These are phyloP conservation scores for Thermothelomyces thermophilus DNA, from an alignment of 2,329 filamentous ascomycete species.

Conservation along the genomic window DNA sequence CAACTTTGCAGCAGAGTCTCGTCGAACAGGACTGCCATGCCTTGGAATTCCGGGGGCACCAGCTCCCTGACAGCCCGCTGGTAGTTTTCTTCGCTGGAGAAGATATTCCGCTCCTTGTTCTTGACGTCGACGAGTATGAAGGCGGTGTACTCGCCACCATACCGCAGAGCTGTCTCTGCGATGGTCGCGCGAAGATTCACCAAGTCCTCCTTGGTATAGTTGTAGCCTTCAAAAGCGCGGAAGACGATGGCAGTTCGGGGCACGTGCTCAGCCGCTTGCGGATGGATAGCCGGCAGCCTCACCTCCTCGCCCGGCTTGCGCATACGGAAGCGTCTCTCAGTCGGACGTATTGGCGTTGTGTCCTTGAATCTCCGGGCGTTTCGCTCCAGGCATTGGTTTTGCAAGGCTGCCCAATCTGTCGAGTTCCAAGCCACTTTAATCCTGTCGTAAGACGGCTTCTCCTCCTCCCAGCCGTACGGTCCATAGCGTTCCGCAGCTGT, in stretches of 20 bases:
- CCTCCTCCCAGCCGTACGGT: conserved; percentile 8
- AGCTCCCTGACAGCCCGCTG: conserved; percentile 1
- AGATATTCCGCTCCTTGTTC: conserved; percentile 1
- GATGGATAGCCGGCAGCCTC: neutral
- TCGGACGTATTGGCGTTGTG: neutral
- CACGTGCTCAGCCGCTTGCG: neutral
- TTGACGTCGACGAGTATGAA: conserved; percentile 9
- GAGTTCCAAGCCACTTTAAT: conserved; percentile 1
- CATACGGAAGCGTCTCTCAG: conserved; percentile 1
- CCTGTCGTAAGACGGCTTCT: neutral
- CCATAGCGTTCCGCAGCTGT: conserved; percentile 8
- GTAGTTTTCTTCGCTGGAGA: conserved; percentile 6
- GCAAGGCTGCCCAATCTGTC: conserved; percentile 1
- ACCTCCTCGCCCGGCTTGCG: conserved; percentile 1
- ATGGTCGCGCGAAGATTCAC: conserved; percentile 4
- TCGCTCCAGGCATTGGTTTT: conserved; percentile 2
- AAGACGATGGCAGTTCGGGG: conserved; percentile 8
- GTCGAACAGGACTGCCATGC: conserved; percentile 4
- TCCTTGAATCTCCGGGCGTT: conserved; percentile 3
- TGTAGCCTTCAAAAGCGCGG: conserved; percentile 5
- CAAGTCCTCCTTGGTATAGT: conserved; percentile 1
- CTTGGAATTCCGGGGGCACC: neutral
- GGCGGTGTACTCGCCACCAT: conserved; percentile 6
- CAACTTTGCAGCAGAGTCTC: conserved; percentile 6
- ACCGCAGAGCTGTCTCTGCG: conserved; percentile 1